Base-by-base conservation (phyloP, 2,329 filamentous ascomycete species). In the Ophiostoma perfectum region DNA sequence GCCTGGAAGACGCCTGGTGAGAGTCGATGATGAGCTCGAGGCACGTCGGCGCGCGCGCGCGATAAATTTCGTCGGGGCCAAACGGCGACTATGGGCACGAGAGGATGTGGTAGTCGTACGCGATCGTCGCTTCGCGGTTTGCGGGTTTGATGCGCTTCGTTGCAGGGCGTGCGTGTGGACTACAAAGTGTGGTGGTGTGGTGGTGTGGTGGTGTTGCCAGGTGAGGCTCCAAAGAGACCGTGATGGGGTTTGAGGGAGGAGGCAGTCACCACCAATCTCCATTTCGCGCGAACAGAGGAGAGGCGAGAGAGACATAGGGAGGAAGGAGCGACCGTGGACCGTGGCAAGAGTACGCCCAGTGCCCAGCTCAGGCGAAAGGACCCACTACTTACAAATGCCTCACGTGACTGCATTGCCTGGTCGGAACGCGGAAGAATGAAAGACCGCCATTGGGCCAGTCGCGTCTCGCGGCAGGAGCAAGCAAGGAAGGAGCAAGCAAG, bases 401-500 rank as follows among this genome's bases (percentile, higher is more conserved):
- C 67, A 68, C 67, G 67, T 68, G 67, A 68, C 39, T 12, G 4
- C 27, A 38, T 49, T 58, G 18, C 36, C 14, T 7, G 11, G 39
- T 36, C 42, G 16, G 49, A 36, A 27, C 38, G 18, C 64, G 67
- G 67, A 68, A 64, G 38, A 68, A 66, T 52, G n/a, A 64, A 41
- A 12, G 12, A 16, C 67, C 67, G 67, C 60, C 38, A 41, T 14
- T 12, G 44, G 27, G 6, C 62, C 36, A 44, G 63, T 47, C 63
- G 63, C 63, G 63, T 63, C 60, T 63, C 39, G 14, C 7, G 12
- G 38, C 14, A 6, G n/a, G 60, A 9, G 14, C 41, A 18, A 36
- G 62, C 41, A 36, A 64, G 5, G n/a, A n/a, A 6, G n/a, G 60
- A 9, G 14, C 41, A 18, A 36, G 62, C 41, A 36, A 64, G 5